A percentile compares a stretch with the other conserved stretches of the same genome.
Evolutionary conservation across 2,329 filamentous ascomycete genomes (phyloP).

Genomic region (Cryoendolithus antarcticus): DNA sequence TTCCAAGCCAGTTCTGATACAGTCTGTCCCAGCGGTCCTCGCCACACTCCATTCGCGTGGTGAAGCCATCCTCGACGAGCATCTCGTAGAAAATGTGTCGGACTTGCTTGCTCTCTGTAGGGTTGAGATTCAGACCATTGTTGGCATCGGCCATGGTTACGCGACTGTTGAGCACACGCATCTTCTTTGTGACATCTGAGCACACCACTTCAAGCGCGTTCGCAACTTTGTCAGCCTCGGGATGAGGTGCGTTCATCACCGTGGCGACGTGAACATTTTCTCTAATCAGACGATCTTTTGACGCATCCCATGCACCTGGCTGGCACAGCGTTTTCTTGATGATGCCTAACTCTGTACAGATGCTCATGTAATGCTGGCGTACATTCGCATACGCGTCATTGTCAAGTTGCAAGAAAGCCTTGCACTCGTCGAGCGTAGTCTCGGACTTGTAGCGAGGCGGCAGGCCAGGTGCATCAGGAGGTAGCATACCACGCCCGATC

Average conservation of each 20-base stretch:
- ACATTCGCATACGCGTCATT: constrained; percentile 50
- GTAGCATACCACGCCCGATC: constrained; percentile 54
- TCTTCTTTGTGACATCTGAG: constrained; percentile 68
- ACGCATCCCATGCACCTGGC: constrained; percentile 58
- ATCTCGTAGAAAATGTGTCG: constrained; percentile 55
- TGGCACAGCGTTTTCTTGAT: constrained; percentile 66
- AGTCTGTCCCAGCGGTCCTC: constrained; percentile 58
- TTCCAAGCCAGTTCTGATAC: constrained; percentile 52
- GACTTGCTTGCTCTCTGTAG: constrained; percentile 53
- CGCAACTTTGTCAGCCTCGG: constrained; percentile 48
- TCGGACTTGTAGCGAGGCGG: constrained; percentile 69
- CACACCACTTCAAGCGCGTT: constrained; percentile 69
- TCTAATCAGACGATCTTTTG: constrained; percentile 55
- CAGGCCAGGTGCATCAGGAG: constrained; percentile 50
- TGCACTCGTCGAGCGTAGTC: constrained; percentile 69
- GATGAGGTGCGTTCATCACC: constrained; percentile 44
- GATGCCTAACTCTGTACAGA: constrained; percentile 56
- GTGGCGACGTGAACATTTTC: constrained; percentile 52
- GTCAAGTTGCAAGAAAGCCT: constrained; percentile 54
- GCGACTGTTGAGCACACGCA: constrained; percentile 52
- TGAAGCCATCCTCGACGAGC: constrained; percentile 53
- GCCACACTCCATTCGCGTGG: constrained; percentile 60
- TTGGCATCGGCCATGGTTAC: constrained; percentile 66
- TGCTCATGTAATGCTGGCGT: constrained; percentile 54
- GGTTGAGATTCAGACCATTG: constrained; percentile 56